These are phyloP conservation scores for Phytopythium delawarense DNA, from an alignment of 352 stramenopile species.

Conservation along the genomic window DNA sequence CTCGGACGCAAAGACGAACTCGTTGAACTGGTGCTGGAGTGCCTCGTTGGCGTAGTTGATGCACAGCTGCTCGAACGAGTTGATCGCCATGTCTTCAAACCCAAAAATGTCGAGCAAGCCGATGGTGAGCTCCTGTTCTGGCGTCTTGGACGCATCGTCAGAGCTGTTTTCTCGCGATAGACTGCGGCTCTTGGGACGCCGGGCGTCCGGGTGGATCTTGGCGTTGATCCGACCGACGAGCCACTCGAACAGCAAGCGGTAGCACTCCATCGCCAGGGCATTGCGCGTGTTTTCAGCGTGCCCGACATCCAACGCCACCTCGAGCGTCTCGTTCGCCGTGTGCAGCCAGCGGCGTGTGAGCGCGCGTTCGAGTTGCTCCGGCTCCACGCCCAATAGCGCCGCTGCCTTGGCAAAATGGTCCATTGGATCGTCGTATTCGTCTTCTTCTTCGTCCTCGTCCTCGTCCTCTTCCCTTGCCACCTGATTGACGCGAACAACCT, in stretches of 20 bases:
- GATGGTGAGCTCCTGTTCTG: conserved; percentile 45
- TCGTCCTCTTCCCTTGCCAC: conserved; percentile 2
- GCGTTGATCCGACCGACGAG: conserved; percentile 91
- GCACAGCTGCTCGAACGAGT: conserved; percentile 89
- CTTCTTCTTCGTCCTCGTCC: background rate
- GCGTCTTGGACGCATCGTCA: conserved; percentile 1
- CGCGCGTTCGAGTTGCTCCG: conserved; percentile 44
- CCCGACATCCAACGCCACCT: conserved; percentile 55
- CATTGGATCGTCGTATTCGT: background rate
- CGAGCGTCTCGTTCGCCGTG: conserved; percentile 69
- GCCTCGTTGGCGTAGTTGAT: conserved; percentile 90
- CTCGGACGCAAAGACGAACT: conserved; percentile 91
- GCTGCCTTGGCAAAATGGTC: conserved; percentile 50
- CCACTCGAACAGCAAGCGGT: conserved; percentile 92
- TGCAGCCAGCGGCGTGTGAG: conserved; percentile 61
- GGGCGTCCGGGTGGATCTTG: conserved; percentile 48
- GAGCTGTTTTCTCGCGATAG: background rate
- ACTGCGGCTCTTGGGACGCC: background rate
- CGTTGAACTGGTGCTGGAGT: conserved; percentile 87
- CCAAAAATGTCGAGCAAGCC: conserved; percentile 87
- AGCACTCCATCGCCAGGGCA: conserved; percentile 91
- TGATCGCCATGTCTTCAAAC: conserved; percentile 84
- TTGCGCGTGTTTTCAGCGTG: conserved; percentile 81
- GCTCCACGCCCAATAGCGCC: conserved; percentile 53
- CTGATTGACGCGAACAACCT: conserved; percentile 2